Conservation (phyloP, 1,284 basidiomycete species). For the Stereum hirsutum region DNA sequence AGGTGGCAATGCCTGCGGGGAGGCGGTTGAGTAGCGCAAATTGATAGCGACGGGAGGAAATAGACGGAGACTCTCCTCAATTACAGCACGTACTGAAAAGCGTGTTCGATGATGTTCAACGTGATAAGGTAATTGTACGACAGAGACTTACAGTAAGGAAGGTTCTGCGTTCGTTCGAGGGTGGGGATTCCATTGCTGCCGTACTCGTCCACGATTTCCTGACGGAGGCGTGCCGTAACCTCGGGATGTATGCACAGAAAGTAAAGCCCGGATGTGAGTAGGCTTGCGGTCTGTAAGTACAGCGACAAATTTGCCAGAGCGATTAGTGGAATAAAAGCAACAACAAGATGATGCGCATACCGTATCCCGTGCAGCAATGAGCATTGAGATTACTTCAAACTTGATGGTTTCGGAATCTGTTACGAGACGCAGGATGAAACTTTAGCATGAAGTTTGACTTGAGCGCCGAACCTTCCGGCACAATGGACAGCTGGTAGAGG, state of each 20-base stretch:
- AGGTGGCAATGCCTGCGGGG: slow-evolving; percentile 32
- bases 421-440: slow-evolving; percentile 10
- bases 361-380: slow-evolving; percentile 68
- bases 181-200: slow-evolving; percentile 38
- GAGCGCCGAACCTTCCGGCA: slow-evolving; percentile 3
- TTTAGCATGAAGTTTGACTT: slow-evolving; percentile 5
- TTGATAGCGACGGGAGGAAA: slow-evolving; percentile 69
- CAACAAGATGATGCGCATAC: slow-evolving; percentile 24
- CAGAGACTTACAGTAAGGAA: slow-evolving; percentile 42
- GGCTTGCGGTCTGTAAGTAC: slow-evolving; percentile 41
- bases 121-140: slow-evolving; percentile 20
- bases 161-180: slow-evolving; percentile 42
- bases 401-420: slow-evolving; percentile 25
- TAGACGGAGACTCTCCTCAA: slow-evolving; percentile 64
- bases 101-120: not conserved
- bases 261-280: slow-evolving; percentile 56
- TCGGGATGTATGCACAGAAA: slow-evolving; percentile 54
- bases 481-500: not conserved
- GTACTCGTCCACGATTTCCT: slow-evolving; percentile 48
- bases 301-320: not conserved
- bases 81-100: slow-evolving; percentile 45
- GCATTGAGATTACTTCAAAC: slow-evolving; percentile 41
- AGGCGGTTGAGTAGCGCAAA: slow-evolving; percentile 25
- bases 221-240: slow-evolving; percentile 41
- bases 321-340: not conserved